Evolutionary conservation across 768 basidiomycete genomes (phyloP).

Genomic region (Boletus rubroflammeus): DNA sequence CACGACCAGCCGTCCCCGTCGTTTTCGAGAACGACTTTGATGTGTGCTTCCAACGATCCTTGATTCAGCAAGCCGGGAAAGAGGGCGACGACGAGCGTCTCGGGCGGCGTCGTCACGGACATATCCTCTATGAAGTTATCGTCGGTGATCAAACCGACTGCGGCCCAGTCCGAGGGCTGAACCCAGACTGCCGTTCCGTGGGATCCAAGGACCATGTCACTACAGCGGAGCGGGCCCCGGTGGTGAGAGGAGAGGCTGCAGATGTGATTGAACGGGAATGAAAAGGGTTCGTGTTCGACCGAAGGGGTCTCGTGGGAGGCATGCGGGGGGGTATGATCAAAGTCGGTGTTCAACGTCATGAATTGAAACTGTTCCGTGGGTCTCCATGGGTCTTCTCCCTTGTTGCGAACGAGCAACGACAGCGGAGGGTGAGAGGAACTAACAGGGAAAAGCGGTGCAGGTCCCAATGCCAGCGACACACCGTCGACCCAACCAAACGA

Average conservation of each 20-base stretch:
- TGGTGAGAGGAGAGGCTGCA: slow-evolving; percentile 34
- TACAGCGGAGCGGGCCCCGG: slow-evolving; percentile 53
- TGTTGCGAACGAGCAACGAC: slow-evolving; percentile 53
- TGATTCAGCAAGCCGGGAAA: slow-evolving; percentile 43
- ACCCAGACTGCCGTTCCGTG: slow-evolving; percentile 63
- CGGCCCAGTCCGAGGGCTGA: slow-evolving; percentile 47
- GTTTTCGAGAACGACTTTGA: slow-evolving; percentile 35
- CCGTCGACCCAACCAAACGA: slow-evolving; percentile 72
- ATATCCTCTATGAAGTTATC: slow-evolving; percentile 12
- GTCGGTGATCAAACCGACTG: slow-evolving; percentile 35
- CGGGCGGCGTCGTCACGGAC: slow-evolving; percentile 23
- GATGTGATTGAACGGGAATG: slow-evolving; percentile 47
- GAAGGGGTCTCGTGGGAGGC: slow-evolving; percentile 2
- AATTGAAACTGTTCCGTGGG: slow-evolving; percentile 46
- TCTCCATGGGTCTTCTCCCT: slow-evolving; percentile 61
- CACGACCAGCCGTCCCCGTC: slow-evolving; percentile 42
- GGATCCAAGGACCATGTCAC: slow-evolving; percentile 49
- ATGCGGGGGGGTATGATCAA: background rate
- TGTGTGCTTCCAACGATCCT: slow-evolving; percentile 19
- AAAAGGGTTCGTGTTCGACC: slow-evolving; percentile 27
- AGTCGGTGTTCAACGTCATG: slow-evolving; percentile 44
- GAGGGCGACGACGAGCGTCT: slow-evolving; percentile 45
- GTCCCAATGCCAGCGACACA: slow-evolving; percentile 37
- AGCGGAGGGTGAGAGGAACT: slow-evolving; percentile 23
- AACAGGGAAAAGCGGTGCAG: background rate